phyloP scores from a whole-genome alignment of 306 rosid genomes.

The Fagus crenata region DNA sequence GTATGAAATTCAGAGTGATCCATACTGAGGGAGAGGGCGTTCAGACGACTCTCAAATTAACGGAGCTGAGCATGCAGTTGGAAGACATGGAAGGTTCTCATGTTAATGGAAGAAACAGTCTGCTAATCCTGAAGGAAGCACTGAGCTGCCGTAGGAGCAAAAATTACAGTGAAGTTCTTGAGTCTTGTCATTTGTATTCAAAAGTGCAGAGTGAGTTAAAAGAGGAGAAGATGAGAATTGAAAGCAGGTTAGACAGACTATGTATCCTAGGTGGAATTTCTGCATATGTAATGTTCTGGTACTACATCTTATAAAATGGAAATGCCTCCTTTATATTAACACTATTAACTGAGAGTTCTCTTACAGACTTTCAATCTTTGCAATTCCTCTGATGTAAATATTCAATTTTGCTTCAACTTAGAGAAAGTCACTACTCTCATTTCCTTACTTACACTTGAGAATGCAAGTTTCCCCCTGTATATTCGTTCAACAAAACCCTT shows the following conservation, averaged over 20 bases:
- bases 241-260: slow-evolving; percentile 61
- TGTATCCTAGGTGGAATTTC: slow-evolving; percentile 49
- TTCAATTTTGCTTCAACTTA: slow-evolving; percentile 32
- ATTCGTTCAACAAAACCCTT: background rate
- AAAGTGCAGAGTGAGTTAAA: slow-evolving; percentile 72
- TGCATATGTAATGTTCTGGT: slow-evolving; percentile 46
- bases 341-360: slow-evolving; percentile 30
- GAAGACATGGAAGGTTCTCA: slow-evolving; percentile 86
- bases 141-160: slow-evolving; percentile 73
- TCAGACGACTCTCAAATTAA: slow-evolving; percentile 57
- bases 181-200: slow-evolving; percentile 69
- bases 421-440: slow-evolving; percentile 3
- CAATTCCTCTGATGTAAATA: slow-evolving; percentile 28
- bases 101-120: slow-evolving; percentile 78
- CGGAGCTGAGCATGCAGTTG: slow-evolving; percentile 86
- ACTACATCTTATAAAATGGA: slow-evolving; percentile 47
- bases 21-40: slow-evolving; percentile 57
- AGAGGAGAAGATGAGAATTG: slow-evolving; percentile 84
- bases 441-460: slow-evolving; percentile 1
- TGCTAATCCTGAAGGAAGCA: slow-evolving; percentile 77
- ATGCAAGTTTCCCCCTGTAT: background rate
- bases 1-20: slow-evolving; percentile 75
- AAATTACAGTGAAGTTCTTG: slow-evolving; percentile 65
- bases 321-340: slow-evolving; percentile 21
- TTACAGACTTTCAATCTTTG: slow-evolving; percentile 27